Base-by-base conservation (phyloP, 257 asterid genomes). In the Solanum dulcamara region DNA sequence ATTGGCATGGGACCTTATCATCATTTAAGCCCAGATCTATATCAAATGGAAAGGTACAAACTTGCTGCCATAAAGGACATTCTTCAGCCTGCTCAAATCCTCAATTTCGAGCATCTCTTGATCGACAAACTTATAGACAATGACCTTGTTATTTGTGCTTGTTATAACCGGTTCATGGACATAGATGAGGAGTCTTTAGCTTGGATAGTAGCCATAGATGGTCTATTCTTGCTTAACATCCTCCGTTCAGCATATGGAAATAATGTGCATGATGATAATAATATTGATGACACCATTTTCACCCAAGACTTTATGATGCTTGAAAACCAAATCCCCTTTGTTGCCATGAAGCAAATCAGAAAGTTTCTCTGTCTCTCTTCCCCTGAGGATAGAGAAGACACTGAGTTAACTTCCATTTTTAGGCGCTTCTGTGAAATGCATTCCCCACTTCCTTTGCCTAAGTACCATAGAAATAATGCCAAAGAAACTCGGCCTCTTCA, bases 1-100 rank as follows among this genome's bases (percentile, higher is more conserved):
- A 24, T 91, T 1, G 90, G 91, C 2, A 80, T 92, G 22, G 93
- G 95, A 20, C 93, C 93, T 1, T 92, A 90, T 80, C 95, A 91
- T 68, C 93, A 90, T 64, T 53, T 90, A 2, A 80, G 92, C 13
- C 93, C 91, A 26, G 93, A 89, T 10, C 80, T 91, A 32, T 88
- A 88, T 83, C 89, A 38, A 3, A 87, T 88, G 91, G 92, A 91
- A 84, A 87, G 91, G 79, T 59, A 84, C 81, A 92, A 92, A 77
- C 89, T 92, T 12, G 83, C 90, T 2, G 92, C 90, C 11, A 84
- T 86, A 38, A 84, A 83, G 67, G 44, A 64, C 22, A 60, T 85
- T 55, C 86, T 89, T 4, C 67, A 85, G 11, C 86, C 81, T 1
- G 88, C 85, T 4, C 87, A 88, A 10, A 83, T 83, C 2, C 85